Percentiles rank a stretch among this genome's conserved stretches.
Conservation (phyloP, 345 rosid species). For the Melastoma malabathricum region DNA sequence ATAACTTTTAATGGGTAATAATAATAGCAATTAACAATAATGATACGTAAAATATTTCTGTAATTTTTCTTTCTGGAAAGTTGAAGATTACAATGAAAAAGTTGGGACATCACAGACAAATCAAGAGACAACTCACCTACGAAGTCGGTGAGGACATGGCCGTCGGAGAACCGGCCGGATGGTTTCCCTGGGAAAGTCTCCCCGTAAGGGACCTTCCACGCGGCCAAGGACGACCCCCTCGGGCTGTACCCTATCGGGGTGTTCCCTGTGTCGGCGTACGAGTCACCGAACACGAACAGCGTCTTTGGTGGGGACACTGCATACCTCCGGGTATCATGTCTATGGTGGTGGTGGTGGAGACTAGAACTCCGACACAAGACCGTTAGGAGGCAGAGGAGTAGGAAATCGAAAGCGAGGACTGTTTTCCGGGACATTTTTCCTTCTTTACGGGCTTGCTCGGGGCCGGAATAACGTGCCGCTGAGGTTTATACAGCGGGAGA, state of each 20-base stretch:
- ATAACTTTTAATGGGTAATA: no score
- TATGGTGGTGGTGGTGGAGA: neutral
- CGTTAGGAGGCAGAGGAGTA: no score
- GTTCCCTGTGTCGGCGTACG: slow-evolving; percentile 64
- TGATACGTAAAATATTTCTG: no score
- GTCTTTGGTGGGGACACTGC: slow-evolving; percentile 18
- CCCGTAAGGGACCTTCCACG: slow-evolving; percentile 56
- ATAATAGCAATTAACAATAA: no score
- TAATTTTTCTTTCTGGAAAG: no score
- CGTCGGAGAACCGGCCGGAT: slow-evolving; percentile 49
- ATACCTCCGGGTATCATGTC: neutral
- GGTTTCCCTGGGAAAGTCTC: slow-evolving; percentile 53
- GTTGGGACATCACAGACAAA: neutral
- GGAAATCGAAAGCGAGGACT: no score
- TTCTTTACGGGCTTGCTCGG: no score
- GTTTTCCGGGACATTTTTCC: no score
- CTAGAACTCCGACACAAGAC: no score
- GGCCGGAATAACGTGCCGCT: no score
- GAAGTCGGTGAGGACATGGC: slow-evolving; percentile 42
- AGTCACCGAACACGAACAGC: slow-evolving; percentile 67
- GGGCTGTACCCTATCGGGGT: slow-evolving; percentile 30
- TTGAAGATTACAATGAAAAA: neutral
- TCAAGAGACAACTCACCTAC: slow-evolving; percentile 17
- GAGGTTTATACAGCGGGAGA: no score
- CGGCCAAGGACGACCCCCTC: slow-evolving; percentile 6